phyloP scores from a whole-genome alignment of 2,329 filamentous ascomycete genomes.

The Fusarium camptoceras region DNA sequence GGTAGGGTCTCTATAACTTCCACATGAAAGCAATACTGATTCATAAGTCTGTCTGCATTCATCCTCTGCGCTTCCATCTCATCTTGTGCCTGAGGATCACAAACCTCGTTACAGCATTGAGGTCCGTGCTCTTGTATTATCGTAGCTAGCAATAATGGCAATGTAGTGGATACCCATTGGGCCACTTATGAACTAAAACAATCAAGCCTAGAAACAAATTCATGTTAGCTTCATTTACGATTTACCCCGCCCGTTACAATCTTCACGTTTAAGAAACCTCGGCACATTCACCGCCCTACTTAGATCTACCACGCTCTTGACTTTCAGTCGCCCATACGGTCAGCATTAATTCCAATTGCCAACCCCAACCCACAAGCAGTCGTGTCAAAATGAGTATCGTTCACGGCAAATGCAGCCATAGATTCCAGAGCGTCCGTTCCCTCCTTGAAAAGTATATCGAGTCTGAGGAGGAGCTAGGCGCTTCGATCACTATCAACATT shows the following conservation, averaged over 20 bases:
- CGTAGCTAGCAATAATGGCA: too few species aligned
- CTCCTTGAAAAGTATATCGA: neutral
- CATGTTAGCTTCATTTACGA: neutral
- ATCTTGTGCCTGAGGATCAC: neutral
- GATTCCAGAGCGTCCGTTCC: neutral
- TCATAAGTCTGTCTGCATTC: neutral
- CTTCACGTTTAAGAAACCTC: neutral
- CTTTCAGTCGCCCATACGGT: accelerated
- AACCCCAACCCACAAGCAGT: neutral
- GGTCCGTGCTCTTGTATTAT: neutral
- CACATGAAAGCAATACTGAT: neutral
- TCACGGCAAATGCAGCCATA: neutral
- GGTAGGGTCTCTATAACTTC: neutral
- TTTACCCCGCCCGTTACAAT: neutral
- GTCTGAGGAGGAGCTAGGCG: neutral
- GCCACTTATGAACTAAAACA: neutral
- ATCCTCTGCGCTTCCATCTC: neutral
- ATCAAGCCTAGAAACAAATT: neutral
- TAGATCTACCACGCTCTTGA: neutral
- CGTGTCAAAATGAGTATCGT: neutral
- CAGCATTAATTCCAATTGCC: too few species aligned
- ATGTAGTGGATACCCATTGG: neutral
- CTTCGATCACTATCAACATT: slow-evolving; percentile 2
- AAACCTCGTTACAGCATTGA: neutral
- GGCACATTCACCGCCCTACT: neutral